These are phyloP conservation scores for Cyberlindnera meyerae DNA, from an alignment of 805 yeast genomes.

Conservation along the genomic window DNA sequence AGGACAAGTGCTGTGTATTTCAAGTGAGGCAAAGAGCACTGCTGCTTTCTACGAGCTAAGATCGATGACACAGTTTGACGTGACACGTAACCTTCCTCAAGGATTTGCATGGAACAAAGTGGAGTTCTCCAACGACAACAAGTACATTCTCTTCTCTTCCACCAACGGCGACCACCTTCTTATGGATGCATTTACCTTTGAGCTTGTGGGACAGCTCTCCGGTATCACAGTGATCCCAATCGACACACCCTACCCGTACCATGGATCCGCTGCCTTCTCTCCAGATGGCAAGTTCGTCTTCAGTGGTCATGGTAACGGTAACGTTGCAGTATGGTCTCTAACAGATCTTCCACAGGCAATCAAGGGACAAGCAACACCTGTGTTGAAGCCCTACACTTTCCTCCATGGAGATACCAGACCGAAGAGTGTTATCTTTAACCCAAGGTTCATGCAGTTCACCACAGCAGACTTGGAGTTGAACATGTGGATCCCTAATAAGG, in stretches of 20 bases:
- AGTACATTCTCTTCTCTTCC: conserved; percentile 52
- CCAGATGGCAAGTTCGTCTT: conserved; percentile 63
- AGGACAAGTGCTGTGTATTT: conserved; percentile 76
- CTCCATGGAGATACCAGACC: conserved; percentile 31
- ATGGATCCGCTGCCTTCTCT: conserved; percentile 54
- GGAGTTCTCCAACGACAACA: conserved; percentile 79
- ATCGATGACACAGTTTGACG: conserved; percentile 37
- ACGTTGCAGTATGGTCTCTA: conserved; percentile 44
- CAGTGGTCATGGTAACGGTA: conserved; percentile 55
- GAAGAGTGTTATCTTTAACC: conserved; percentile 37
- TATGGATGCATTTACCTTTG: conserved; percentile 67
- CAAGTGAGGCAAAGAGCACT: conserved; percentile 36
- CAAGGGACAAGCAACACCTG: conserved; percentile 23
- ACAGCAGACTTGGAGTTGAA: conserved; percentile 20
- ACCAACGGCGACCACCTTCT: conserved; percentile 55
- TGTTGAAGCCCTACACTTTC: conserved; percentile 16
- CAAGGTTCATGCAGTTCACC: conserved; percentile 29
- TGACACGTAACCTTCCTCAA: conserved; percentile 36
- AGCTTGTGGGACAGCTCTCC: conserved; percentile 38
- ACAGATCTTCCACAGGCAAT: conserved; percentile 22
- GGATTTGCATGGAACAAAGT: conserved; percentile 52
- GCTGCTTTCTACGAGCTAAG: conserved; percentile 59
- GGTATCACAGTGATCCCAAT: conserved; percentile 40
- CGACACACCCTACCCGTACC: conserved; percentile 43
- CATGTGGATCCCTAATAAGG: conserved; percentile 23